These are phyloP conservation scores for Eucalyptus dawsonii DNA, from an alignment of 345 rosid species.

Conservation along the genomic window DNA sequence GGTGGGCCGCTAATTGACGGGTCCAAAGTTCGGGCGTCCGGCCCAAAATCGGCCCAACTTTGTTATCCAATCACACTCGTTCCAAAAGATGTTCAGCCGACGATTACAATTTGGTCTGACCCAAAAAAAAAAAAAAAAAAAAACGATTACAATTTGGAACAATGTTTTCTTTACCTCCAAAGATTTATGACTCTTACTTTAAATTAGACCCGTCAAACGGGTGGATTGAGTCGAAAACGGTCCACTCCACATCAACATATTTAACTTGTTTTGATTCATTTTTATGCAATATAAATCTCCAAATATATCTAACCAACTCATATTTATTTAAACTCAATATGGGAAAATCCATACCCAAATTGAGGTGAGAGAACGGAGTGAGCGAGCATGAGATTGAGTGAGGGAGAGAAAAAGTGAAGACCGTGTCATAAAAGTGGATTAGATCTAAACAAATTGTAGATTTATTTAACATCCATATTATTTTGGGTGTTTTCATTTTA, in stretches of 20 bases:
- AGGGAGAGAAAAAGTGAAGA: too few relatives aligned
- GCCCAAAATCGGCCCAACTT: background rate
- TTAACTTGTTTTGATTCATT: background rate
- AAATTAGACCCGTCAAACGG: background rate
- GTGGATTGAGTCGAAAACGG: too few relatives aligned
- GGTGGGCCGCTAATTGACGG: background rate
- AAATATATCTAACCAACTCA: too few relatives aligned
- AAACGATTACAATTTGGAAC: too few relatives aligned
- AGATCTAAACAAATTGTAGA: too few relatives aligned
- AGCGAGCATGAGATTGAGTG: too few relatives aligned
- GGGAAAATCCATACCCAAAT: too few relatives aligned
- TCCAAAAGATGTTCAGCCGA: background rate
- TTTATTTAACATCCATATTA: background rate
- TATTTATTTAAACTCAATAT: too few relatives aligned
- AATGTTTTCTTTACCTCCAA: background rate
- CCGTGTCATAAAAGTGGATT: too few relatives aligned
- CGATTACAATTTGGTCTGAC: background rate
- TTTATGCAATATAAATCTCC: too few relatives aligned
- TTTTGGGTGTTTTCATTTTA: background rate
- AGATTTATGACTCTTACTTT: background rate
- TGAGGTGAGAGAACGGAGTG: fast-evolving
- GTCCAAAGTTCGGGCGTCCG: background rate
- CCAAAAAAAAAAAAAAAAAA: too few relatives aligned
- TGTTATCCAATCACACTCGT: background rate
- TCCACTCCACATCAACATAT: too few relatives aligned